Percentiles rank a stretch among this genome's conserved stretches.
phyloP scores from a whole-genome alignment of 2,329 filamentous ascomycete species.

The Acrocalymma vagum region DNA sequence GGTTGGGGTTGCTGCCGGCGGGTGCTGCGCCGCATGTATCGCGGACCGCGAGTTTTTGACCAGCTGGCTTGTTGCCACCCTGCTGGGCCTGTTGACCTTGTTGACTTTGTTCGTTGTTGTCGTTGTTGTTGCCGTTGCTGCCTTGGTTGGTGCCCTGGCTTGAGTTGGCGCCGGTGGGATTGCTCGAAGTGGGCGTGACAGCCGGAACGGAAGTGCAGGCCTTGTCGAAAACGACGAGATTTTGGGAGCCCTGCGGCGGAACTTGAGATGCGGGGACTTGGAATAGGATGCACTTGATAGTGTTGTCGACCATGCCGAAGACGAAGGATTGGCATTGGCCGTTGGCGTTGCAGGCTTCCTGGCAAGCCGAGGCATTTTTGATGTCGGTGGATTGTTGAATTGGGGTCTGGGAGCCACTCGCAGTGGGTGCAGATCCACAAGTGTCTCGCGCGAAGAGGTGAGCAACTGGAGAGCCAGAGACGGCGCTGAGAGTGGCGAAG shows the following conservation, averaged over 20 bases:
- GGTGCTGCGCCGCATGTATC: conserved; percentile 15
- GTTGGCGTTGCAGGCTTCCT: conserved; percentile 16
- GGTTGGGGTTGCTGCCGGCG: conserved; percentile 7
- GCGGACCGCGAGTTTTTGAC: background rate
- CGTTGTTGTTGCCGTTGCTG: background rate
- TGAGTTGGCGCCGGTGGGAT: conserved; percentile 24
- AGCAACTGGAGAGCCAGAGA: conserved; percentile 20
- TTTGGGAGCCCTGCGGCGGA: conserved; percentile 15
- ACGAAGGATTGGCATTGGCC: conserved; percentile 18
- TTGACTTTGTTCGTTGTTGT: conserved; percentile 1
- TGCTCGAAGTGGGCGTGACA: conserved; percentile 17
- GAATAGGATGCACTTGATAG: conserved; percentile 24
- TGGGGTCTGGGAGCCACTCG: conserved; percentile 14
- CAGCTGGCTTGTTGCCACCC: conserved; percentile 4
- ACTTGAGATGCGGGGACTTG: conserved; percentile 12
- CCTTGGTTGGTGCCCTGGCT: conserved; percentile 8
- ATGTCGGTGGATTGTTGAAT: conserved; percentile 13
- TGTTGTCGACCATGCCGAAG: conserved; percentile 24
- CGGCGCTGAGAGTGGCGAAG: conserved; percentile 11
- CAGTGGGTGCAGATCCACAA: conserved; percentile 18
- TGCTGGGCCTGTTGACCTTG: conserved; percentile 5
- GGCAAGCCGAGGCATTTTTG: conserved; percentile 16
- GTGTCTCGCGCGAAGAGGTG: conserved; percentile 13
- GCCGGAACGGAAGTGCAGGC: conserved; percentile 18
- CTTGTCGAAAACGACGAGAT: conserved; percentile 23